Conservation (phyloP, 805 yeast genomes). For the Starmerella scarabaei region DNA sequence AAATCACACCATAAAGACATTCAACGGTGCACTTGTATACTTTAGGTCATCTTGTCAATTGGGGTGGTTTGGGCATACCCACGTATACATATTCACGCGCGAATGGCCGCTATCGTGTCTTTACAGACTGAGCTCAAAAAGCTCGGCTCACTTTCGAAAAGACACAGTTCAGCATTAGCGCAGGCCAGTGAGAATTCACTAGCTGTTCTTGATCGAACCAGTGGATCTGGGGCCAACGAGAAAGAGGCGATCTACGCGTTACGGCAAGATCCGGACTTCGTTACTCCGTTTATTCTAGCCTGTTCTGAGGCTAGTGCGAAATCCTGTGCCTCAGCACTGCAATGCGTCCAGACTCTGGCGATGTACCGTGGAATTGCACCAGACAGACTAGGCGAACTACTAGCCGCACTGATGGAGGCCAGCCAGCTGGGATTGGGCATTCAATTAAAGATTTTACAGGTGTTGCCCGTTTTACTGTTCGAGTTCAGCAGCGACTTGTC, state of each 20-base stretch:
- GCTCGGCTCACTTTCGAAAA: slow-evolving; percentile 54
- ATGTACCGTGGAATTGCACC: slow-evolving; percentile 42
- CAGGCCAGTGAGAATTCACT: slow-evolving; percentile 23
- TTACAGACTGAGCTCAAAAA: slow-evolving; percentile 45
- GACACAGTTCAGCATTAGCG: slow-evolving; percentile 57
- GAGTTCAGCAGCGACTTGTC: slow-evolving; percentile 43
- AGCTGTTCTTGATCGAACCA: slow-evolving; percentile 12
- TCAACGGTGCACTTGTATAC: no score
- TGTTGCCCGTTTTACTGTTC: slow-evolving; percentile 62
- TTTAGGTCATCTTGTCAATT: no score
- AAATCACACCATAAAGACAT: no score
- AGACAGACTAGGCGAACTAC: slow-evolving; percentile 37
- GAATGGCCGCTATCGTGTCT: slow-evolving; percentile 16
- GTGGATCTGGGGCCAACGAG: slow-evolving; percentile 10
- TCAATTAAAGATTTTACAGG: slow-evolving; percentile 74
- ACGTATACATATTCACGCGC: no score
- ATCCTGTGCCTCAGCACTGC: slow-evolving; percentile 56
- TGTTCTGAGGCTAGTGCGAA: slow-evolving; percentile 67
- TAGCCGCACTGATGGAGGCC: slow-evolving; percentile 60
- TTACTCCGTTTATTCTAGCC: slow-evolving; percentile 57
- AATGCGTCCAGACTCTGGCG: slow-evolving; percentile 52
- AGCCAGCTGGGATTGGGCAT: slow-evolving; percentile 66
- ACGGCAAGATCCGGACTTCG: slow-evolving; percentile 36
- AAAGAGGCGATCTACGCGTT: slow-evolving; percentile 6
- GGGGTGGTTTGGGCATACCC: no score